Conservation (phyloP, 169 alveolate species). For the Cryptosporidium parvum region DNA sequence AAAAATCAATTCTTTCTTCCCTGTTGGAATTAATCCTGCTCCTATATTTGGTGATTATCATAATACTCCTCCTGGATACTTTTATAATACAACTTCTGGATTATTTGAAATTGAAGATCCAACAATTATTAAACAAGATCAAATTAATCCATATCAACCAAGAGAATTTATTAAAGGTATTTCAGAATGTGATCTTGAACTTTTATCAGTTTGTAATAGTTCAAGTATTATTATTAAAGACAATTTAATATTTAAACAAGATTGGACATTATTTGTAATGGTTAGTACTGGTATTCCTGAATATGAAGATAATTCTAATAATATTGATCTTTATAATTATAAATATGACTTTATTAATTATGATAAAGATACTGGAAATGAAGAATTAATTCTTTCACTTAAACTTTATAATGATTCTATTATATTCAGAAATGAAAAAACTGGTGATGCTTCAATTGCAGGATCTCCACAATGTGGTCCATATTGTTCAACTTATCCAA, state of each 20-base stretch:
- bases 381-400: background rate
- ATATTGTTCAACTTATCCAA: background rate
- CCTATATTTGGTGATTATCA: slow-evolving; percentile 4
- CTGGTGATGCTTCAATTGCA: slow-evolving; percentile 9
- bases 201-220: slow-evolving; percentile 24
- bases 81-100: slow-evolving; percentile 9
- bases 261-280: slow-evolving; percentile 21
- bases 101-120: background rate
- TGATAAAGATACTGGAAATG: background rate
- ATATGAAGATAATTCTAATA: background rate
- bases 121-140: background rate
- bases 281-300: slow-evolving; percentile 2
- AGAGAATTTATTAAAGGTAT: slow-evolving; percentile 5
- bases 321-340: background rate
- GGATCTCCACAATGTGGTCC: slow-evolving; percentile 25
- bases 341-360: background rate
- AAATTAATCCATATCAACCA: slow-evolving; percentile 13
- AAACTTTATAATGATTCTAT: background rate
- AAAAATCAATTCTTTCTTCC: background rate
- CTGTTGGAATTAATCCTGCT: slow-evolving; percentile 24
- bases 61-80: slow-evolving; percentile 10
- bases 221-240: background rate
- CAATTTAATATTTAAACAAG: background rate
- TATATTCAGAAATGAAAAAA: background rate
- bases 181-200: slow-evolving; percentile 13